Conservation (phyloP, 1,139 yeast genomes). For the Pneumocystis carinii region DNA sequence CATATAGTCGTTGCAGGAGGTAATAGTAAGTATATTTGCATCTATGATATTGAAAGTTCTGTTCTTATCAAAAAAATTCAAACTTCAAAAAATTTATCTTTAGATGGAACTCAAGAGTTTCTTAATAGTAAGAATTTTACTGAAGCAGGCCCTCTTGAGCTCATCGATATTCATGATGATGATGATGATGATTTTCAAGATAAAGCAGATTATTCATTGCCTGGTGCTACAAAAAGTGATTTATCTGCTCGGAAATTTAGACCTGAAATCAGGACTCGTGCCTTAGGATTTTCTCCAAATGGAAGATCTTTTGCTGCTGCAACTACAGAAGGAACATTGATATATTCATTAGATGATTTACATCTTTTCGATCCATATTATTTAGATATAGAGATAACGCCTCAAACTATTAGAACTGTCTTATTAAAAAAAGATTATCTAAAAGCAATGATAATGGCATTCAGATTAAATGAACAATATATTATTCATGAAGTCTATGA, state of each 20-base stretch:
- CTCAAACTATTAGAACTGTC: constrained; percentile 52
- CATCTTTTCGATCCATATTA: constrained; percentile 87
- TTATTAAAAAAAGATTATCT: constrained; percentile 50
- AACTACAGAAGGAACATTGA: constrained; percentile 79
- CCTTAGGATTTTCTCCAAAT: constrained; percentile 76
- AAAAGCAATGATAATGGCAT: constrained; percentile 80
- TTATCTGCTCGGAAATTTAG: constrained; percentile 61
- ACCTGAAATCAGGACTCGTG: constrained; percentile 67
- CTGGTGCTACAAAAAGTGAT: constrained; percentile 85
- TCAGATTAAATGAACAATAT: constrained; percentile 71
- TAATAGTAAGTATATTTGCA: constrained; percentile 75
- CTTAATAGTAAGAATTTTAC: constrained; percentile 72
- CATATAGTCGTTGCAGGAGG: constrained; percentile 81
- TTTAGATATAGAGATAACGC: constrained; percentile 82
- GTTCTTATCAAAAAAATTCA: constrained; percentile 68
- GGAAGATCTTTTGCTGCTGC: constrained; percentile 89
- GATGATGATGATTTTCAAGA: constrained; percentile 61
- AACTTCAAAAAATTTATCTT: constrained; percentile 75
- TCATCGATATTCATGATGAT: constrained; percentile 74
- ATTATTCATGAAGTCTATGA: constrained; percentile 64
- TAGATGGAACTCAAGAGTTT: constrained; percentile 73
- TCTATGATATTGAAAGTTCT: constrained; percentile 78
- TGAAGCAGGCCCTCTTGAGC: constrained; percentile 73
- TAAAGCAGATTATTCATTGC: constrained; percentile 57
- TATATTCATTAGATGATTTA: constrained; percentile 65